A percentile compares a stretch with the other conserved stretches of the same genome.
Conservation (phyloP, 2,329 filamentous ascomycete species). For the Neonectria ditissima region DNA sequence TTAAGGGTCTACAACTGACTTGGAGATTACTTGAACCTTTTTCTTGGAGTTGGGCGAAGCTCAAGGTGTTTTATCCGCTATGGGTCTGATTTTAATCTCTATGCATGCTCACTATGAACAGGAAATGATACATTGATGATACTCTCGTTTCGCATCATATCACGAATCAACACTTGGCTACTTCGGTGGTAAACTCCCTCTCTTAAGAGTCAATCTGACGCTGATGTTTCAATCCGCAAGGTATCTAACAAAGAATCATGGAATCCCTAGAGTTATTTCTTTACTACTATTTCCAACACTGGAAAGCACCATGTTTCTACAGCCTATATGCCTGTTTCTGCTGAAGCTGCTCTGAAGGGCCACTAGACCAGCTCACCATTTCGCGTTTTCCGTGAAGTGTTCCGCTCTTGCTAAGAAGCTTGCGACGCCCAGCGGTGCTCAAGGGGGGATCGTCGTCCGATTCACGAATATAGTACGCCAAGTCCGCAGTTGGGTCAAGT, state of each 20-base stretch:
- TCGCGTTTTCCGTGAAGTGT: conserved; percentile 17
- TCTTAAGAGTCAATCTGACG: not conserved
- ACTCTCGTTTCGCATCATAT: not conserved
- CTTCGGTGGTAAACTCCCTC: not conserved
- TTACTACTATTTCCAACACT: not conserved
- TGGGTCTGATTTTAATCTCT: not conserved
- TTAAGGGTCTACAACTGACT: not conserved
- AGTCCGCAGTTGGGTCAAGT: conserved; percentile 53
- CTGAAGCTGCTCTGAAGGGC: not conserved
- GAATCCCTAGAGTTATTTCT: not conserved
- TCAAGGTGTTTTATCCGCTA: no score
- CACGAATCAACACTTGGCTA: not conserved
- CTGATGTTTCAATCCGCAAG: not conserved
- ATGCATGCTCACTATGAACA: not conserved
- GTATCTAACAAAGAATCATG: not conserved
- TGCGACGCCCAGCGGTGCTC: conserved; percentile 30
- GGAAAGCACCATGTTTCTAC: not conserved
- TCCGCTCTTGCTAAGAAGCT: conserved; percentile 29
- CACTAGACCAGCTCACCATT: conserved; percentile 25
- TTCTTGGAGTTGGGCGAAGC: no score
- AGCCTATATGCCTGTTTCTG: not conserved
- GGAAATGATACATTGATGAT: not conserved
- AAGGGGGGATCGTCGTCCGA: conserved; percentile 49
- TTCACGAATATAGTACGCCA: conserved; percentile 54
- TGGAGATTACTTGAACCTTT: no score